Evolutionary conservation across 495 filamentous ascomycete genomes (phyloP).

Genomic region (Aspergillus hancockii): DNA sequence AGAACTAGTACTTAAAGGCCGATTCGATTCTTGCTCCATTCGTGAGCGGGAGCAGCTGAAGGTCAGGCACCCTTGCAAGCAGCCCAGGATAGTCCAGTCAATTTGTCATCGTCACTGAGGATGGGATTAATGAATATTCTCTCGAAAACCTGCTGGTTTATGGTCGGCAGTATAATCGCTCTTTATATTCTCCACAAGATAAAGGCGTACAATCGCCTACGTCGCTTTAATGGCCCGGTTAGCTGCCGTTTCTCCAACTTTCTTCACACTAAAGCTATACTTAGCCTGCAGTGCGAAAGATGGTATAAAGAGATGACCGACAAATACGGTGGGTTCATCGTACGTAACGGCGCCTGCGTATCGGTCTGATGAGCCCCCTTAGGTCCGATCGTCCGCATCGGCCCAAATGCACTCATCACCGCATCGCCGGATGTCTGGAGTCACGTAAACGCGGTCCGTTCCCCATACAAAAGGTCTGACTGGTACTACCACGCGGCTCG

Average conservation of each 20-base stretch:
- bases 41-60: too few species aligned
- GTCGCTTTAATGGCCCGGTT: slow-evolving; percentile 20
- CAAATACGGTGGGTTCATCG: slow-evolving; percentile 27
- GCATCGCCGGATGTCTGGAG: slow-evolving; percentile 29
- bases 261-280: slow-evolving; percentile 32
- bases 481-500: slow-evolving; percentile 28
- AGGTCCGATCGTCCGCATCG: slow-evolving; percentile 33
- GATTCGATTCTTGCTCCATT: too few species aligned
- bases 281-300: slow-evolving; percentile 27
- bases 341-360: background rate
- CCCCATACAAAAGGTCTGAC: slow-evolving; percentile 25
- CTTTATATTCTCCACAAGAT: slow-evolving; percentile 13
- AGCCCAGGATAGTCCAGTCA: background rate
- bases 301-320: slow-evolving; percentile 33
- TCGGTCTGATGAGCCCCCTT: background rate
- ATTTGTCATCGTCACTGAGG: background rate
- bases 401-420: slow-evolving; percentile 26
- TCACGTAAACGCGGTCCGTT: slow-evolving; percentile 27
- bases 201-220: background rate
- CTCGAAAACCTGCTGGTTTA: background rate
- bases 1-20: too few species aligned
- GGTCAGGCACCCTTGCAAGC: too few species aligned
- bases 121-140: background rate
- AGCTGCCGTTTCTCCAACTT: slow-evolving; percentile 25
- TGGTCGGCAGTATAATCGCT: slow-evolving; percentile 18